These are phyloP conservation scores for Leccinum imitatum DNA, from an alignment of 768 basidiomycete species.

Conservation along the genomic window DNA sequence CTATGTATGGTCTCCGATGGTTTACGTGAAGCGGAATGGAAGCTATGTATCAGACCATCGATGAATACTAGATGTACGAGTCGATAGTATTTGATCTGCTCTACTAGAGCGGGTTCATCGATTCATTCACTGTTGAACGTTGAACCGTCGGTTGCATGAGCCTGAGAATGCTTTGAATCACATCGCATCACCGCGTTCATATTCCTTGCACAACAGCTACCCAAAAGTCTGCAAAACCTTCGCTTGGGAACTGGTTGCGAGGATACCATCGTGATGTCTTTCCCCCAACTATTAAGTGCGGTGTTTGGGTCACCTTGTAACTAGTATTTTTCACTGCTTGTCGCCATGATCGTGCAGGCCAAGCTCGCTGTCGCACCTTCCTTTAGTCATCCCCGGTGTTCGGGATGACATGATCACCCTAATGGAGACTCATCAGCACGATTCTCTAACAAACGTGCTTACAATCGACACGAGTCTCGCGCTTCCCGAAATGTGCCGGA, in stretches of 20 bases:
- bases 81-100: neutral
- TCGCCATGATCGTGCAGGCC: neutral
- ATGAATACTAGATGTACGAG: neutral
- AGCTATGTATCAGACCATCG: neutral
- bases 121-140: neutral
- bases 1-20: neutral
- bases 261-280: neutral
- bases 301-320: neutral
- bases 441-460: neutral
- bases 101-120: neutral
- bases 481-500: neutral
- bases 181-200: neutral
- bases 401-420: neutral
- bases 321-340: neutral
- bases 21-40: neutral
- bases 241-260: neutral
- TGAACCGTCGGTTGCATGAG: neutral
- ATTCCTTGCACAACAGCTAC: neutral
- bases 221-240: neutral
- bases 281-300: neutral
- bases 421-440: neutral
- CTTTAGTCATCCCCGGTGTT: neutral
- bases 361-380: neutral
- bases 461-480: neutral
- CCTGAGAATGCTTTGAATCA: neutral